Conservation (phyloP, 2,329 filamentous ascomycete species). For the Trichoderma hamatum region DNA sequence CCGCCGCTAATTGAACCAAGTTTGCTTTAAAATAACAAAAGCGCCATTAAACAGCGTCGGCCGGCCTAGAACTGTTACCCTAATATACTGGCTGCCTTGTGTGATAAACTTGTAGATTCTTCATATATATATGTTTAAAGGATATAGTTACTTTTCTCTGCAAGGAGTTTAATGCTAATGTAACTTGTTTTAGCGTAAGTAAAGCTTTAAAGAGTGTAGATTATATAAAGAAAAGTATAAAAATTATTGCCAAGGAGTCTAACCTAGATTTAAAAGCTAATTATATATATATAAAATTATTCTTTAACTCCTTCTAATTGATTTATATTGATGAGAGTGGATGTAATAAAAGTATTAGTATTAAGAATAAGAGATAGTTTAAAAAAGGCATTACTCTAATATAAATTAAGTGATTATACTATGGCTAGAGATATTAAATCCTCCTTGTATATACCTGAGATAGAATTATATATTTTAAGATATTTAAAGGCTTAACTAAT, state of each 20-base stretch:
- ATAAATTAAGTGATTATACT: no score
- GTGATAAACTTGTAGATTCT: background rate
- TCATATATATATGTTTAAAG: background rate
- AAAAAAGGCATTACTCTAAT: no score
- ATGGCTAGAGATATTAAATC: no score
- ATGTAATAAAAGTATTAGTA: background rate
- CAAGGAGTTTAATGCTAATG: background rate
- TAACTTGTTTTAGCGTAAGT: background rate
- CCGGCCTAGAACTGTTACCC: background rate
- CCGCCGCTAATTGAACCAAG: no score
- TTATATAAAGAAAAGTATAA: background rate
- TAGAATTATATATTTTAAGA: background rate
- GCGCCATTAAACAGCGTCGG: background rate
- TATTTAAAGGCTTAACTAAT: background rate
- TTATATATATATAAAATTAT: background rate
- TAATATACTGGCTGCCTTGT: background rate
- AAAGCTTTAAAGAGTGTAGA: background rate
- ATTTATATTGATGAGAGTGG: background rate
- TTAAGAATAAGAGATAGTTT: background rate
- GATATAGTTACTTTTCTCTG: background rate
- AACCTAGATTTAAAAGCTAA: background rate
- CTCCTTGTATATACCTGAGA: background rate
- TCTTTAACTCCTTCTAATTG: background rate
- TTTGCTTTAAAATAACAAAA: no score
- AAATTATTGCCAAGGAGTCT: background rate